A percentile compares a stretch with the other conserved stretches of the same genome.
Conservation (phyloP, 2,329 filamentous ascomycete genomes). For the Stemphylium lycopersici region DNA sequence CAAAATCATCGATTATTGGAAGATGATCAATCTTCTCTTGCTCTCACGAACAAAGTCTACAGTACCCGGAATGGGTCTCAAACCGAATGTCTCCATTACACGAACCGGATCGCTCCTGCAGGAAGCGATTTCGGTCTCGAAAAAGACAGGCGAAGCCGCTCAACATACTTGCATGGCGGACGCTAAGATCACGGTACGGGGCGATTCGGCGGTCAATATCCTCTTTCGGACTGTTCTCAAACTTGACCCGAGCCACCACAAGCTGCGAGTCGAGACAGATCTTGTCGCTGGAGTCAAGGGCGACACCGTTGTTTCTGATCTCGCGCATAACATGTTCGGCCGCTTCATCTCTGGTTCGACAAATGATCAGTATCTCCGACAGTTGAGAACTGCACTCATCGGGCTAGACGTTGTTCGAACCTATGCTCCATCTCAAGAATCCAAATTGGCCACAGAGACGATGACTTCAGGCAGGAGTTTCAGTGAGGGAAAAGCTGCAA, state of each 20-base stretch:
- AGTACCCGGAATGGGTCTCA: background rate
- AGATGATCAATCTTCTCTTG: background rate
- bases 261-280: background rate
- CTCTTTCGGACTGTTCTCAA: background rate
- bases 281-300: background rate
- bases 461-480: too few relatives aligned
- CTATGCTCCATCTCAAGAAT: too few relatives aligned
- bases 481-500: too few relatives aligned
- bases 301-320: background rate
- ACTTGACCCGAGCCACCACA: background rate
- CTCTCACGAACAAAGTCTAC: background rate
- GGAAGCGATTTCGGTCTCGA: background rate
- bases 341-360: background rate
- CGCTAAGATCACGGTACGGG: background rate
- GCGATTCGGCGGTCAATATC: background rate
- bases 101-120: background rate
- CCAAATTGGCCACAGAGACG: too few relatives aligned
- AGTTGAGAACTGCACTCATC: too few relatives aligned
- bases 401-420: too few relatives aligned
- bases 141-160: background rate
- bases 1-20: background rate
- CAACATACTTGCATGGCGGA: background rate
- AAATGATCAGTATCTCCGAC: background rate
- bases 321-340: background rate
- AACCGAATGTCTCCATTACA: background rate